Conservation (phyloP, 305 asterid genomes). For the Vinca major region DNA sequence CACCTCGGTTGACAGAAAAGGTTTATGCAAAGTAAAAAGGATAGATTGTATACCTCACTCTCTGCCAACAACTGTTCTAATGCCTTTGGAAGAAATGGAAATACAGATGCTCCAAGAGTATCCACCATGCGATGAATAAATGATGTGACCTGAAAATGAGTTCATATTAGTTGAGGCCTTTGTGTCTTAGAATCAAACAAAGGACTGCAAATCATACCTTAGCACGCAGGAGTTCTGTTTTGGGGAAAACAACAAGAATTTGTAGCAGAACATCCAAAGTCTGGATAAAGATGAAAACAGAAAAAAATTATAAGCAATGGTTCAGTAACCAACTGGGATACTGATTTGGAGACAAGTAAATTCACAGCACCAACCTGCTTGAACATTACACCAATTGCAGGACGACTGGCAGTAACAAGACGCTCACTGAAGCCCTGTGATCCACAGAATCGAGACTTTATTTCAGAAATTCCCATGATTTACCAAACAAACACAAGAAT, state of each 20-base stretch:
- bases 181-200: conserved; percentile 7
- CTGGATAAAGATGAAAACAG: conserved; percentile 36
- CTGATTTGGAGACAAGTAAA: neutral
- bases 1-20: neutral
- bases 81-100: conserved; percentile 90
- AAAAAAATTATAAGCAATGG: neutral
- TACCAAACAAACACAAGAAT: neutral
- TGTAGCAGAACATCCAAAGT: conserved; percentile 78
- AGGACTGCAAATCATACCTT: conserved; percentile 48
- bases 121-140: conserved; percentile 98
- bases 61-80: conserved; percentile 77
- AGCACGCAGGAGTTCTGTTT: conserved; percentile 57
- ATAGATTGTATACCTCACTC: conserved; percentile 58
- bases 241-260: conserved; percentile 79
- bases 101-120: conserved; percentile 73
- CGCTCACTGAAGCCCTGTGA: conserved; percentile 87
- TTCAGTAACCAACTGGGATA: neutral
- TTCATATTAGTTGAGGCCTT: conserved; percentile 17
- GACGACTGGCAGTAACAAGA: conserved; percentile 78
- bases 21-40: neutral
- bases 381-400: conserved; percentile 83
- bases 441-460: conserved; percentile 12
- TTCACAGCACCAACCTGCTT: conserved; percentile 50
- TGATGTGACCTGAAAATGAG: conserved; percentile 63
- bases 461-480: neutral